phyloP scores from a whole-genome alignment of 352 stramenopile genomes.

The Phytophthora vignae region DNA sequence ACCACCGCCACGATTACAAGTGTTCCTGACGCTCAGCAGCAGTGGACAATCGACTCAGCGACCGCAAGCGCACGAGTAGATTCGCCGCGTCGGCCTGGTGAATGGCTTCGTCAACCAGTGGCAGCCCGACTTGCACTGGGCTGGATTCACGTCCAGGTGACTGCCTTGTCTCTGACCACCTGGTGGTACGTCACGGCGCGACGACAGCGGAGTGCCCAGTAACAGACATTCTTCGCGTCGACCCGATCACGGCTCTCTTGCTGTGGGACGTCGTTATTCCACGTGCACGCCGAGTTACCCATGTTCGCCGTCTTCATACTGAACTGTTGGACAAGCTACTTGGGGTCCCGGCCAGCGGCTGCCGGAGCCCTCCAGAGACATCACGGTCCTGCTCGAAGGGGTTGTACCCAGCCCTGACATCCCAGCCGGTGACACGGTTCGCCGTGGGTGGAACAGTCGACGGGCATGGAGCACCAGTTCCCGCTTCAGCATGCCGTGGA shows the following conservation, averaged over 20 bases:
- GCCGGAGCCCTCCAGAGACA: background rate
- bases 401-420: background rate
- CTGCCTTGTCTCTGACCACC: background rate
- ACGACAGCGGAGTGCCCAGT: background rate
- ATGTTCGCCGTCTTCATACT: background rate
- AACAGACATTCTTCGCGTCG: background rate
- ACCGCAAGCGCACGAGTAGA: background rate
- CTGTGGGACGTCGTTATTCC: background rate
- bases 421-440: too few species aligned
- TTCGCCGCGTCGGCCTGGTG: too few species aligned
- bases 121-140: background rate
- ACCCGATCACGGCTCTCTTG: background rate
- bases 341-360: background rate
- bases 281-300: background rate
- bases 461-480: background rate
- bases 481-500: background rate
- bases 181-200: background rate
- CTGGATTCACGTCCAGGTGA: background rate
- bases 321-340: background rate
- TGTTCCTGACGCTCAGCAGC: background rate
- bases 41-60: conserved; percentile 20
- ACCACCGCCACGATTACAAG: too few species aligned
- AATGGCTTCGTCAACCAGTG: background rate
- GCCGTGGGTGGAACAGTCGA: background rate
- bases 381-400: background rate